Percentiles rank a stretch among this genome's conserved stretches.
phyloP scores from a whole-genome alignment of 106 monocot species.

The Agapanthus africanus region DNA sequence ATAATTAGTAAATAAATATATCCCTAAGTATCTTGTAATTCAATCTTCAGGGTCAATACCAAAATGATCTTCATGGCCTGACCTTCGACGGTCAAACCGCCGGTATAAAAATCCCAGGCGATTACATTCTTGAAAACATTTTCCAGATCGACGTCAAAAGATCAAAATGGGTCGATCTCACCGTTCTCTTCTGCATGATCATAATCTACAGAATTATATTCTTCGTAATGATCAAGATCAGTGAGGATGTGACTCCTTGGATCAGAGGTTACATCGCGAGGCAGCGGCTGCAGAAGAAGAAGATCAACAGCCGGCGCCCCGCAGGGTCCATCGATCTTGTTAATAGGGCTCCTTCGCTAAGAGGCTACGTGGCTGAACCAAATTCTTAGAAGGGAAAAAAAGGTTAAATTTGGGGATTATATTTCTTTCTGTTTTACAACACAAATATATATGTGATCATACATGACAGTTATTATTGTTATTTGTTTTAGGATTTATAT shows the following conservation, averaged over 20 bases:
- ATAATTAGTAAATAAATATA: too few species aligned
- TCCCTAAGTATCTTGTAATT: too few species aligned
- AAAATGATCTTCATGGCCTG: constrained; percentile 49
- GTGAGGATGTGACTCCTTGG: constrained; percentile 54
- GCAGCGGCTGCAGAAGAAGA: constrained; percentile 32
- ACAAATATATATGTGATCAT: too few species aligned
- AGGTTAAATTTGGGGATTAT: too few species aligned
- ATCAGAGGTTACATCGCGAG: constrained; percentile 45
- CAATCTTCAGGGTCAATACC: constrained; percentile 53
- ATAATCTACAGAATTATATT: constrained; percentile 41
- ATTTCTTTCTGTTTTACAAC: too few species aligned
- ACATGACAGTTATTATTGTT: too few species aligned
- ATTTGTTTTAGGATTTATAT: too few species aligned
- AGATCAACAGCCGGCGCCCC: background rate
- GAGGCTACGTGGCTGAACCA: constrained; percentile 34
- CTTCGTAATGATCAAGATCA: constrained; percentile 59
- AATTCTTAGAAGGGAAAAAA: too few species aligned
- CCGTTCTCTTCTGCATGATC: constrained; percentile 49
- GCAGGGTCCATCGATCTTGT: constrained; percentile 1
- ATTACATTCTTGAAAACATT: constrained; percentile 44
- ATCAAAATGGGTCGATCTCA: constrained; percentile 44
- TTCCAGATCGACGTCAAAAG: constrained; percentile 44
- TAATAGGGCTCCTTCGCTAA: constrained; percentile 39
- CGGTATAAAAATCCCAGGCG: constrained; percentile 46
- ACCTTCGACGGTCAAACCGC: constrained; percentile 48